Evolutionary conservation across 805 yeast species (phyloP), one percentile per base, ranked within the genome.

Genomic region (Ogataea haglerorum): DNA sequence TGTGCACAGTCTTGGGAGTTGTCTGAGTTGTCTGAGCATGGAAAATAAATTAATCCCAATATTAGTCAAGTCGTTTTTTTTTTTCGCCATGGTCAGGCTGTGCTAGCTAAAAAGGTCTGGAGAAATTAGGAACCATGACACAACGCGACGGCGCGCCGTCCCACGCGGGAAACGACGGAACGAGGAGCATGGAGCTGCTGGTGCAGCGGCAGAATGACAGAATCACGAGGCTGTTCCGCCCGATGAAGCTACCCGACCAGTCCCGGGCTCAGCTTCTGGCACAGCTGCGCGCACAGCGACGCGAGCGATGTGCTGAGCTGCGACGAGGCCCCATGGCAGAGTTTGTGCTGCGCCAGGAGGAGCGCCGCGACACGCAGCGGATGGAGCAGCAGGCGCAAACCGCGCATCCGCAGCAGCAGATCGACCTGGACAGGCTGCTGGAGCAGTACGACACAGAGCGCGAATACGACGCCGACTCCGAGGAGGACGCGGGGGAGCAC

Each of bases 281-380:
- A 10, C 44, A 48, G 13, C 22, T 43, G 7, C 42, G 59, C 12
- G 18, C 30, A 12, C 34, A 17, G 10, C 43, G 37, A 24, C 48
- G 56, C 23, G 53, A 47, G 18, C 40, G 42, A 19, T 16, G 43
- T 7, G 42, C 40, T 6, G 36, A 30, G 9, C 15, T 33, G 4
- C 39, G 42, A 12, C 50, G 63, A 15, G 63, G 64, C 12, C 49
- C 58, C 1, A 47, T 60, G 53, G 56, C 51, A 15, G 62, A 58
- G 7, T 54, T 53, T 46, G 55, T 56, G 1, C 24, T 63, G 12
- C 30, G 40, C 16, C 56, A 55, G 32, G 64, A 55, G 25, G 48
- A 53, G 2, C 33, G 22, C 12, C 16, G 26, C 9, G 34, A 12
- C n/a, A 16, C 40, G 6, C 43, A 46, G 27, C 31, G 40, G 16